Base-by-base conservation (phyloP, 176 grass and related monocot genomes). In the Triticum turgidum region DNA sequence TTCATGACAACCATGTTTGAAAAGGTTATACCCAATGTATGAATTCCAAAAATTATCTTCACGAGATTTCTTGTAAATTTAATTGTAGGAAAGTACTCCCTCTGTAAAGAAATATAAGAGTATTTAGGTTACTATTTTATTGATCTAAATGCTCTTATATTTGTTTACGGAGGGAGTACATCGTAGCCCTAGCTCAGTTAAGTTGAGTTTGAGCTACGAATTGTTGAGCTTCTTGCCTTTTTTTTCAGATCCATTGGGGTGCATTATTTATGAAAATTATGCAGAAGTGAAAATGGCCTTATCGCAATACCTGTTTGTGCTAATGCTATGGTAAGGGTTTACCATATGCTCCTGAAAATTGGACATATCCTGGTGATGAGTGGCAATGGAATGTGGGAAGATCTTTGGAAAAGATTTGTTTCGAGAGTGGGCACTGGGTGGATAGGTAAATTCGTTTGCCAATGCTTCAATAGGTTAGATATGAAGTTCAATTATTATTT, bases 291-390 rank as follows among this genome's bases (percentile, higher is more conserved):
- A 33, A 78, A 14, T 76, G 69, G 79, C 41, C 38, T 94, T 63
- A 9, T 88, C 84, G 58, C 88, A 52, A 78, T 84, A 81, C 88
- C 90, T 68, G 90, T 95, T 63, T 30, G 24, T 32, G 90, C 34
- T 58, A 79, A 87, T 86, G 21, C 58, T 90, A 78, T 5, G 93
- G 90, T 74, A 79, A 47, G 47, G 90, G 90, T 77, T 79, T 92
- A 65, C 88, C 93, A 27, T 95, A 90, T 84, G 93, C 90, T 73
- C 93, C 88, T 86, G 90, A 88, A 82, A 88, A 95, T 79, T 95
- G 93, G 93, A 83, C 93, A 71, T 54, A 58, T 56, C 81, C 83
- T 75, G 93, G 88, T 68, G 93, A 95, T 79, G 51, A 54, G 64
- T 95, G 93, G 93, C 49, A 78, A 7, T 95, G 93, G 90, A 95